phyloP scores from a whole-genome alignment of 768 basidiomycete genomes.

The Vishniacozyma victoriae region DNA sequence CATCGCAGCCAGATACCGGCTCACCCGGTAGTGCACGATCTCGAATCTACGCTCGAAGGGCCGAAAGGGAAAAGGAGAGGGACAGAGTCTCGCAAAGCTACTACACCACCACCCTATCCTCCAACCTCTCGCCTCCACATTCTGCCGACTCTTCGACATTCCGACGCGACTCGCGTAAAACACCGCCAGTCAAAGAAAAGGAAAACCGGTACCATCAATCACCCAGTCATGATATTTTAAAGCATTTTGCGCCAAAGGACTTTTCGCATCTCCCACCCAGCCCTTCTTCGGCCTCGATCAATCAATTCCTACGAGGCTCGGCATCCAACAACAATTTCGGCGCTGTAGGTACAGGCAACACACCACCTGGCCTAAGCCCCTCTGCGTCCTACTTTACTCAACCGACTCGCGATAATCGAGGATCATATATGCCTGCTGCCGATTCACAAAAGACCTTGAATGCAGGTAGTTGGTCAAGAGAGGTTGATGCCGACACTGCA shows the following conservation, averaged over 20 bases:
- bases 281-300: slow-evolving; percentile 81
- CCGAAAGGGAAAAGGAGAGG: slow-evolving; percentile 4
- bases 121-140: slow-evolving; percentile 28
- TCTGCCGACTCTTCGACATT: slow-evolving; percentile 24
- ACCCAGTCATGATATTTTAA: slow-evolving; percentile 51
- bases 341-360: too few relatives aligned
- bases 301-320: slow-evolving; percentile 62
- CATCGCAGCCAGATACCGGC: neutral
- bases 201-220: too few relatives aligned
- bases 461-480: too few relatives aligned
- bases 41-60: slow-evolving; percentile 26
- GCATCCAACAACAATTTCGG: slow-evolving; percentile 38
- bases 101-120: slow-evolving; percentile 4
- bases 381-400: slow-evolving; percentile 26
- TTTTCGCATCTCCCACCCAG: slow-evolving; percentile 88
- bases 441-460: too few relatives aligned
- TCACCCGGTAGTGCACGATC: slow-evolving; percentile 29
- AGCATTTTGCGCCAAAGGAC: slow-evolving; percentile 61
- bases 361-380: slow-evolving; percentile 10
- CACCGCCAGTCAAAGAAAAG: too few relatives aligned
- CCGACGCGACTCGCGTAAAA: slow-evolving; percentile 3
- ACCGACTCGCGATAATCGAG: slow-evolving; percentile 21
- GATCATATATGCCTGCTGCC: too few relatives aligned
- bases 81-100: neutral
- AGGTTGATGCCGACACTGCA: slow-evolving; percentile 81